Evolutionary conservation across 2,329 filamentous ascomycete genomes (phyloP), one percentile per base, ranked within the genome.

Genomic region (Neonectria coccinea): DNA sequence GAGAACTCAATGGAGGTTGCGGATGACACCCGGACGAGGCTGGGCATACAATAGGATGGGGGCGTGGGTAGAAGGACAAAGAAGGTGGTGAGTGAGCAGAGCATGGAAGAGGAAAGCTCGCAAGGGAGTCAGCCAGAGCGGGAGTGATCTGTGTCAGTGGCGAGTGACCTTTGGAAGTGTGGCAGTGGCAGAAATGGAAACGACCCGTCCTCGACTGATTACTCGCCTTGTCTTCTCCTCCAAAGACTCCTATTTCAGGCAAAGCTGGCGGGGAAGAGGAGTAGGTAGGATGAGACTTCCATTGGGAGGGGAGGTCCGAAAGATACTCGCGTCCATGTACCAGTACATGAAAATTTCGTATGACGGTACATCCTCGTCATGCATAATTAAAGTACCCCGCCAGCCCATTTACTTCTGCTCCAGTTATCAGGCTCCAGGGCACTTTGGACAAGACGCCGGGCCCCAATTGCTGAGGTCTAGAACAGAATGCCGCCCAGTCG

Each of bases 301-400:
- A 25, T 25, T 42, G 8, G n/a, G 39, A 66, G 62, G 56, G 44
- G 44, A 58, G 63, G 56, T 25, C 53, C 56, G 45, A 42, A 67
- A 58, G 74, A 75, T 78, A 78, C 76, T 41, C 67, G 51, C 22
- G 14, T 20, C 45, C 36, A 72, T 62, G 76, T 78, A 79, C 70
- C 69, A 59, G 70, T 77, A 78, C 73, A 59, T 73, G 60, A 51
- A 72, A 77, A 75, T 71, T 71, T 74, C 69, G 74, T 75, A 76
- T 77, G 74, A 77, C 71, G 71, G 72, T 79, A 79, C 78, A 72
- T 72, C 55, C 14, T 68, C 68, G 74, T 77, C 74, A 79, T 79
- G 75, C 72, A 67, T 71, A 63, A 69, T 66, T 56, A 61, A 79
- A 74, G 77, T 79, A 78, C 73, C 73, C 73, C 75, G 71, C 70